Evolutionary conservation across 352 stramenopile genomes (phyloP), one percentile per base, ranked within the genome.

Genomic region (Phytophthora sp.): DNA sequence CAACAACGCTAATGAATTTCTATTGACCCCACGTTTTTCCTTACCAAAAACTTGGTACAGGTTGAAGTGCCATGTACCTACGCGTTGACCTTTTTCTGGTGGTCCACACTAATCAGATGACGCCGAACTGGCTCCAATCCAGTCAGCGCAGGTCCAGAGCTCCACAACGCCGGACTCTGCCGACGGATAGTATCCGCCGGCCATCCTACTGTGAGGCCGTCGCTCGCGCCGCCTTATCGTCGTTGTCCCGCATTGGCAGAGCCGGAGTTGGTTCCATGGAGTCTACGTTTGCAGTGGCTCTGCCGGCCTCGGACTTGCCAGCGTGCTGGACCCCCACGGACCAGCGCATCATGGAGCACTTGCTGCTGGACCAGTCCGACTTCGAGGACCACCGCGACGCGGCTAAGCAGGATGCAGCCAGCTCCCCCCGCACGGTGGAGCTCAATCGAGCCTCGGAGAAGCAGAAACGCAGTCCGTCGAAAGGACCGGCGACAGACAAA

Each of bases 321-420:
- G 44, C 31, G 26, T 62, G 27, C 32, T 87, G 77, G 77, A 83
- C 75, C 42, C 57, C 69, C n/a, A 79, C 65, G 15, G 77, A 87
- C 58, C 77, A 87, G 39, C 66, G 69, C 42, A 84, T 87, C 62
- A 84, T 87, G 63, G 77, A 87, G 62, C 64, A 81, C 37, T 66
- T 87, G 44, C 62, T 87, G 50, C 59, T 82, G 32, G 59, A 72
- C 12, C 44, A 64, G 39, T 63, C 45, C 30, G 49, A 72, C 45
- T 44, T 37, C 1, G 54, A 65, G 23, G 38, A 71, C 12, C 48
- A 35, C 17, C 24, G 38, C 8, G 28, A 66, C 15, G 50, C 49
- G 44, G 32, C 5, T 34, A 20, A 54, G 4, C 34, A 55, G 18
- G 41, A 66, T 49, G 34, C 34, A 30, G 8, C 3, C 31, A 54